Percentiles rank a stretch among this genome's conserved stretches.
Conservation (phyloP, 306 rosid genomes). For the Lablab purpureus region DNA sequence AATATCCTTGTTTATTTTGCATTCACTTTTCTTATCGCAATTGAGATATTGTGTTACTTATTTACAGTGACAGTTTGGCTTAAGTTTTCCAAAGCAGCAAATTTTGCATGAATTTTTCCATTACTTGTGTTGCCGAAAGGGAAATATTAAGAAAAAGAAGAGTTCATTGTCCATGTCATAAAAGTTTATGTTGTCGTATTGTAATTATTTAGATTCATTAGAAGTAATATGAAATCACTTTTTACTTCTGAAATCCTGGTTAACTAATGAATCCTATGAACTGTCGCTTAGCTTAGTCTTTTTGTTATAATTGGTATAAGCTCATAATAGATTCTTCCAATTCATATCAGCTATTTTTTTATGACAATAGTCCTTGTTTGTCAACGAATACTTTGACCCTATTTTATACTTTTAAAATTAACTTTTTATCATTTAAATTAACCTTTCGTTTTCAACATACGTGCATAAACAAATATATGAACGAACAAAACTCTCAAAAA, state of each 20-base stretch:
- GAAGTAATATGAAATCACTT: background rate
- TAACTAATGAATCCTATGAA: background rate
- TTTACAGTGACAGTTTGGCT: background rate
- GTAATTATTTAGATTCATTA: constrained; percentile 18
- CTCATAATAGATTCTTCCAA: background rate
- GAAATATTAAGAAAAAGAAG: background rate
- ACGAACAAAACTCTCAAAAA: background rate
- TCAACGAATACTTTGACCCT: background rate
- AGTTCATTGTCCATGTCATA: background rate
- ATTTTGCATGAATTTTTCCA: background rate
- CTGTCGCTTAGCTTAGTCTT: background rate
- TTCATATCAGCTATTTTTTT: background rate
- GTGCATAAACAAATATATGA: background rate
- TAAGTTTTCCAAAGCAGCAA: constrained; percentile 13
- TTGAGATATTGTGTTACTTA: background rate
- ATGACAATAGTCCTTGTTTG: background rate
- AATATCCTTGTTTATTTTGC: constrained; percentile 24
- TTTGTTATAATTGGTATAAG: background rate
- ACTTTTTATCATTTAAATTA: background rate
- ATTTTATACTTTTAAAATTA: background rate
- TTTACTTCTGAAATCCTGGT: background rate
- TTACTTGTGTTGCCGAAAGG: background rate
- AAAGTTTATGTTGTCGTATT: constrained; percentile 5
- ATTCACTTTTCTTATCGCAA: background rate
- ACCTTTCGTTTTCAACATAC: background rate